A percentile compares a stretch with the other conserved stretches of the same genome.
phyloP scores from a whole-genome alignment of 208 protist genomes.

The Naegleria gruberi region DNA sequence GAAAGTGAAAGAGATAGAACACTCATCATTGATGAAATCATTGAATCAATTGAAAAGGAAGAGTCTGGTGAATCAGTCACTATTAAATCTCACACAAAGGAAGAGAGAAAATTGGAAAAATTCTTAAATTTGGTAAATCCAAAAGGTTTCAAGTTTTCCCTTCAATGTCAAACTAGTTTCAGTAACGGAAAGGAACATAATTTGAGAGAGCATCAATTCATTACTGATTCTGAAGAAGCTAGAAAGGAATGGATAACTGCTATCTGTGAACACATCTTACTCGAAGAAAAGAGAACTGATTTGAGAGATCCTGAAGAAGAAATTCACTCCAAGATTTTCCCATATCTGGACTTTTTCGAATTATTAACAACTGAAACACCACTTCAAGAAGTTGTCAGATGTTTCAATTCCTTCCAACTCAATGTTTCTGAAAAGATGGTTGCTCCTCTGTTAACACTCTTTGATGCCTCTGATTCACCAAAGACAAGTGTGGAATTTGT shows the following conservation, averaged over 20 bases:
- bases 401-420: not conserved
- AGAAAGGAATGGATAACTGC: not conserved
- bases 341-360: not conserved
- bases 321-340: not conserved
- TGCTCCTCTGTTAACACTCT: not conserved
- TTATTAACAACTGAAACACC: not conserved
- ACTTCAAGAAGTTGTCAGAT: not conserved
- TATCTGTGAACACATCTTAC: not conserved
- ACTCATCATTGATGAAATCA: not conserved
- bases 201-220: not conserved
- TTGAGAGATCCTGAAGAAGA: slow-evolving; percentile 7
- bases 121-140: not conserved
- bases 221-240: not conserved
- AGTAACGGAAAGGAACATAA: not conserved
- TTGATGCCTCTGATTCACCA: not conserved
- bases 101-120: not conserved
- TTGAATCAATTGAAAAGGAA: not conserved
- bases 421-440: slow-evolving; percentile 8
- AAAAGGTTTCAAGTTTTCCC: not conserved
- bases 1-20: not conserved
- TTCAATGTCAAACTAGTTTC: not conserved
- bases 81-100: not conserved
- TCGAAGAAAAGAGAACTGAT: not conserved
- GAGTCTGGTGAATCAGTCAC: not conserved
- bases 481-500: not conserved